Base-by-base conservation (phyloP, 2,329 filamentous ascomycete species). In the Bipolaris bicolor region DNA sequence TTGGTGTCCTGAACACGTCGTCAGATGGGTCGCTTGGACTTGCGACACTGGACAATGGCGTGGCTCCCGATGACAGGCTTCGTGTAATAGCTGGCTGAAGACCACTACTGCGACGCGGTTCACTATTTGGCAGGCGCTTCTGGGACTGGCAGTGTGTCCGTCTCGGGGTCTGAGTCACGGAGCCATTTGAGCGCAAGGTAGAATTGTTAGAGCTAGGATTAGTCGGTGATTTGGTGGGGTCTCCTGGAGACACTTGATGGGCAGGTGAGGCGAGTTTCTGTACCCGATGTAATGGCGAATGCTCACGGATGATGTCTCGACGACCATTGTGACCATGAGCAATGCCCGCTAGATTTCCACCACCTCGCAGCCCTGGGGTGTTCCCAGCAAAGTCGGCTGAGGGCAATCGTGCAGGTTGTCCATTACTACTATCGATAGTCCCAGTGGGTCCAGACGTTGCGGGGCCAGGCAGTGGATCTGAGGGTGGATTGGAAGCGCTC, bases 1-100 rank as follows among this genome's bases (percentile, higher is more conserved):
- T 31, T 29, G 53, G n/a, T 9, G 49, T 64, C 41, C 54, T 60
- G 41, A 65, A 69, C 11, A 61, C 57, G 18, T 71, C 60, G 34
- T 66, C 61, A 26, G 37, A 40, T 9, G 61, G 56, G 7, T 44
- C 44, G 15, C 37, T 50, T 41, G 36, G 55, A 20, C 50, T 18
- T 31, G 47, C 53, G 5, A 52, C 31, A 55, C 53, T 47, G n/a
- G 53, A 55, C 24, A 60, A 49, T 3, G 65, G 59, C 31, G 65
- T 63, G 37, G 61, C 67, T 5, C 55, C 63, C 5, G 67, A 69
- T n/a, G 71, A 72, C 6, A 61, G 59, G n/a, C 67, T 68, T 49
- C 71, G 65, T 15, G 48, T 43, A 26, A 56, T 55, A 5, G 47
- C 43, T 15, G 34, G 16, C 6, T 52, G 57, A 29, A 55, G 61